Conservation (phyloP, 1,284 basidiomycete genomes). For the Moesziomyces aphidis region DNA sequence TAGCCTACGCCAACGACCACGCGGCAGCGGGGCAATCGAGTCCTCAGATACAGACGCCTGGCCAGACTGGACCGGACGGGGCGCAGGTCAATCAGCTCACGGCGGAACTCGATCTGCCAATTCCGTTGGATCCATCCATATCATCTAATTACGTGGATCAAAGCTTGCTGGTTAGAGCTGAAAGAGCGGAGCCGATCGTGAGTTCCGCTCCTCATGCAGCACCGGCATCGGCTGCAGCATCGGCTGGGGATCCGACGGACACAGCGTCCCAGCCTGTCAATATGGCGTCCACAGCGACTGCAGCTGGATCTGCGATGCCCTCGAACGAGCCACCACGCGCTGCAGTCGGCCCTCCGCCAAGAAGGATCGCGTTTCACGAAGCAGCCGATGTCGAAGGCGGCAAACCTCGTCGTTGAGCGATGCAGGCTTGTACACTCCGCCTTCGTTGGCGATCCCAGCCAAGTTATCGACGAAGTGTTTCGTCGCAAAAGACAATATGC, state of each 20-base stretch:
- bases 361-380: constrained; percentile 38
- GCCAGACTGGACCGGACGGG: background rate
- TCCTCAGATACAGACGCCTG: background rate
- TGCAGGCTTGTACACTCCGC: background rate
- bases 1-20: background rate
- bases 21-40: background rate
- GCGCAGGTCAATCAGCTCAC: constrained; percentile 3
- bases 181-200: background rate
- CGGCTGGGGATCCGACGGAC: background rate
- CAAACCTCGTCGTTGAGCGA: background rate
- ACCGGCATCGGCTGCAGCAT: too few species aligned
- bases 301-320: background rate
- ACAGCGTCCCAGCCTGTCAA: background rate
- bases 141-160: background rate
- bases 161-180: background rate
- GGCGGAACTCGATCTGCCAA: constrained; percentile 9
- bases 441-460: background rate
- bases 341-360: constrained; percentile 12
- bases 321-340: background rate
- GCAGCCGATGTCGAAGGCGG: constrained; percentile 1
- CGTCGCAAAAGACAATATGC: too few species aligned
- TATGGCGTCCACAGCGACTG: background rate
- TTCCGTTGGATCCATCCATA: constrained; percentile 19
- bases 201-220: too few species aligned
- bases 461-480: too few species aligned